Conservation (phyloP, 2,329 filamentous ascomycete species). For the Aspergillus costaricaensis region DNA sequence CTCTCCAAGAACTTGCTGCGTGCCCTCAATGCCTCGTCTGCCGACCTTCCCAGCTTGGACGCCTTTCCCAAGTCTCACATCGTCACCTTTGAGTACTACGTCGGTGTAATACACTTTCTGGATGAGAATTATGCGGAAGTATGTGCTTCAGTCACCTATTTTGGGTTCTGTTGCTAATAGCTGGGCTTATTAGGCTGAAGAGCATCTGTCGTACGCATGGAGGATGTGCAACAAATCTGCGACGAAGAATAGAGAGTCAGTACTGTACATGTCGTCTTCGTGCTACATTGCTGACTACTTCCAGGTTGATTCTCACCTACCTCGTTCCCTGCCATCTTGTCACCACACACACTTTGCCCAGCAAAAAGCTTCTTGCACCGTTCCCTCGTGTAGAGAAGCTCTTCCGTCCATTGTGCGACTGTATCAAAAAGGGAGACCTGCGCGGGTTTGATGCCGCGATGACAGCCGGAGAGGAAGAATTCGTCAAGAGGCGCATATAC, state of each 20-base stretch:
- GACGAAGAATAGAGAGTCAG: slow-evolving; percentile 76
- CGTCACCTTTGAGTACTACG: slow-evolving; percentile 95
- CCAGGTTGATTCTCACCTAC: slow-evolving; percentile 85
- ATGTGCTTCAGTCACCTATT: slow-evolving; percentile 14
- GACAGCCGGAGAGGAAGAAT: slow-evolving; percentile 80
- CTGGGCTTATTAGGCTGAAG: slow-evolving; percentile 63
- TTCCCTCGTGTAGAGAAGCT: slow-evolving; percentile 76
- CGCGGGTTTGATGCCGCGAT: slow-evolving; percentile 81
- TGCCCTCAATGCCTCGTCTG: slow-evolving; percentile 72
- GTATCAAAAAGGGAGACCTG: slow-evolving; percentile 81
- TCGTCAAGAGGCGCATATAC: slow-evolving; percentile 91
- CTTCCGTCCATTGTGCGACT: slow-evolving; percentile 74
- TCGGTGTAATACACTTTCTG: slow-evolving; percentile 88
- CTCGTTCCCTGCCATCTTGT: slow-evolving; percentile 91
- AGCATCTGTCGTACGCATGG: slow-evolving; percentile 78
- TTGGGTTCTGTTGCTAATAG: slow-evolving; percentile 9
- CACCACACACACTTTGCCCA: slow-evolving; percentile 83
- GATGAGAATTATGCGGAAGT: slow-evolving; percentile 89
- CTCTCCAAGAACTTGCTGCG: slow-evolving; percentile 87
- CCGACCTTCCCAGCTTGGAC: slow-evolving; percentile 78
- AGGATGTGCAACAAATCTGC: slow-evolving; percentile 74
- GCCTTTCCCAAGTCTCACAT: slow-evolving; percentile 85
- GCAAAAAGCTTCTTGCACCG: slow-evolving; percentile 66
- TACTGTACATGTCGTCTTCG: slow-evolving; percentile 11
- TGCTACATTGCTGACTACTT: slow-evolving; percentile 23